Base-by-base conservation (phyloP, 2,329 filamentous ascomycete species). In the Pseudophaeomoniella oleicola region DNA sequence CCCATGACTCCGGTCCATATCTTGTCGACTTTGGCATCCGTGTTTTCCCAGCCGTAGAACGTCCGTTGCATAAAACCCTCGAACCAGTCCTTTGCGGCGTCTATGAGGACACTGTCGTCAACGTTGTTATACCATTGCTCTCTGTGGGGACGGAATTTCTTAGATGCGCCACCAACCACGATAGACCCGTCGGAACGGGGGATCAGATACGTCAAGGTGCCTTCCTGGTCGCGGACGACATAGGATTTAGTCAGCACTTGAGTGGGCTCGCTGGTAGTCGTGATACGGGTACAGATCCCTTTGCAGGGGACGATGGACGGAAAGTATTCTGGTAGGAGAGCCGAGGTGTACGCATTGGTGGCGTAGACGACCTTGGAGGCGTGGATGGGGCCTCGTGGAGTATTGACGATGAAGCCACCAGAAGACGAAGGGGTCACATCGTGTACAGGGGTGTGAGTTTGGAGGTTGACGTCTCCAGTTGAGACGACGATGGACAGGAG, bases 301-400 rank as follows among this genome's bases (percentile, higher is more conserved):
- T 81, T 66, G 3, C 81, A 77, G 0, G 86, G 86, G 3, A 87
- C 72, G 44, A 93, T 79, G 5, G 85, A 65, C 44, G 77, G 72
- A 5, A 71, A 63, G 46, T 88, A 78, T 27, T 62, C 52, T 0
- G 83, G 82, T 2, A 87, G 60, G 4, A 93, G 65, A 40, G 76
- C 68, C 1, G 82, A 81, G 0, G 82, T 86, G 55, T 93, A 90
- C 3, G 66, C 86, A 50, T 93, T 94, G 1, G 80, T 87, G 4
- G 83, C 79, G 11, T 92, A 67, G n/a, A 93, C 66, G 14, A 93
- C 72, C 18, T 69, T 66, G 9, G 62, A 58, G 1, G 83, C 65
- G 0, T 53, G 52, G 37, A 90, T 67, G 33, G 57, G 62, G 13
- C 84, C 85, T 14, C 83, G 73, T 3, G 14, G 12, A 1, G 84